Evolutionary conservation across 495 filamentous ascomycete species (phyloP), one percentile per base, ranked within the genome.

Genomic region (Parathielavia hyrcaniae): DNA sequence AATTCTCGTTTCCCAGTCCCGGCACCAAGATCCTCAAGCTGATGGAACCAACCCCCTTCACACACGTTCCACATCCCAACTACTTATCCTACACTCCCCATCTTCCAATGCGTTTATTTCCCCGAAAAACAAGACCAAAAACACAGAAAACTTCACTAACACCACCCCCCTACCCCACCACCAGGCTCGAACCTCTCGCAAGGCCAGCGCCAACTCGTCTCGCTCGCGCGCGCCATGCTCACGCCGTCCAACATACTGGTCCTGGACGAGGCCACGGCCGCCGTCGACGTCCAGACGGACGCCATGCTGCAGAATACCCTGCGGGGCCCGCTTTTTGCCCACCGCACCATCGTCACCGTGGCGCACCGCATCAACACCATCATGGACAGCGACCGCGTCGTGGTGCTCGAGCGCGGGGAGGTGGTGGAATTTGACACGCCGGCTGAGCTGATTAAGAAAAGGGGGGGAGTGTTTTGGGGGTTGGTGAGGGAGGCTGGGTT

Each of bases 351-450:
- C 70, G 90, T 99, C 66, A 97, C 95, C 1, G 96, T 98, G 66
- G 93, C 93, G 49, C 93, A 98, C 71, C 83, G 93, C 44, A 95
- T 99, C 73, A 96, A 97, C 74, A 97, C 91, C 19, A 96, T 97
- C 68, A 82, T 96, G 19, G 91, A 96, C 73, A 90, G 86, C 30
- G 90, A 97, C 71, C 80, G 89, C 22, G 90, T 97, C 53, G 83
- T 96, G 41, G 91, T 97, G 44, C 81, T 97, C 1, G 87, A 95
- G 54, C 68, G 73, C 65, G 77, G 77, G 44, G 72, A 77, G 61
- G 76, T 79, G 14, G 69, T 69, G 13, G 77, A 79, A 59, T 77
- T 77, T 66, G 77, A 75, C 56, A 71, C 70, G 14, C 77, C 77
- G 2, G 54, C 69, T 45, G 71, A 71, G 47, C 66, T 79, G 57